Evolutionary conservation across 106 monocot genomes (phyloP), one percentile per base, ranked within the genome.

Genomic region (Cymbidium sinense): DNA sequence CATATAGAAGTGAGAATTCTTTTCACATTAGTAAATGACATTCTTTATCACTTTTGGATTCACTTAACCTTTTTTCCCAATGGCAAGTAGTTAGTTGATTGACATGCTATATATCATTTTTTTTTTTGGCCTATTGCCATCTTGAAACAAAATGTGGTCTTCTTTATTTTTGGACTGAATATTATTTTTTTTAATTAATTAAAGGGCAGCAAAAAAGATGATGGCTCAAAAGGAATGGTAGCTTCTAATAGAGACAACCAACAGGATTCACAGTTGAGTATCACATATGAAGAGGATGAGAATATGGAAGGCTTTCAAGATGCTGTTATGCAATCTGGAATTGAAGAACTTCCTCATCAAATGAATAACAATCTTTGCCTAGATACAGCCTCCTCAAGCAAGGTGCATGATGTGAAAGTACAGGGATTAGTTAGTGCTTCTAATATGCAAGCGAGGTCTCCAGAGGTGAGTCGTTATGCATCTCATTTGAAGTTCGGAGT

Each of bases 161-260:
- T 67, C 31, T 58, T 58, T 23, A 23, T 23, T 67, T 3, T 31
- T 67, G 31, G 21, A 30, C 31, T 67, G 33, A 67, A 61, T 7
- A 33, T 67, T 23, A 67, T 11, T 33, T 67, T 67, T 67, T 67
- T 13, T 7, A 51, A 67, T 23, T 29, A 93, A 91, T 62, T 79
- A 79, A 96, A 86, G 87, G 91, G 84, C 13, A 21, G 52, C 25
- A 96, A 88, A 64, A 91, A 74, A 58, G 64, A 35, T 54, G 89
- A 88, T 54, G 18, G 55, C 21, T 79, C 70, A 50, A 81, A 87
- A 19, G 70, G 72, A 23, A 75, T 43, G 18, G 25, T 67, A 67
- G 18, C 31, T 78, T 67, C 82, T 19, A 64, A 9, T 39, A 87
- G 83, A 75, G 76, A 34, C 70, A 72, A 33, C 43, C 71, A 82